phyloP scores from a whole-genome alignment of 805 yeast genomes.

The Yamadazyma philogaea region DNA sequence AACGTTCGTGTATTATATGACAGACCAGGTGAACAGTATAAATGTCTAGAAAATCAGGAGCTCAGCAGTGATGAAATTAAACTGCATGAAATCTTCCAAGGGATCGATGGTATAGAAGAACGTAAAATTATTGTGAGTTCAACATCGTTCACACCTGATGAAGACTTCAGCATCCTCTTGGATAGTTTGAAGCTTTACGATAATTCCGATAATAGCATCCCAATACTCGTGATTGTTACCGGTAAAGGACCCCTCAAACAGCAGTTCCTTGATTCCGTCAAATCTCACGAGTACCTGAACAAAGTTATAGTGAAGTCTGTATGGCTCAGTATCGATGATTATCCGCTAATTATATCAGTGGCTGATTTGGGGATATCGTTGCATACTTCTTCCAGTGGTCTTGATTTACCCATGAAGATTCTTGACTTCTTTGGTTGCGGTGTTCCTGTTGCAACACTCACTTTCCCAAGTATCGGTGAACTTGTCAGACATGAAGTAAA shows the following conservation, averaged over 20 bases:
- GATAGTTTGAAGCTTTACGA: slow-evolving; percentile 68
- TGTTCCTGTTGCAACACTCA: slow-evolving; percentile 78
- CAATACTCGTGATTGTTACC: slow-evolving; percentile 74
- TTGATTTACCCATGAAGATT: slow-evolving; percentile 96
- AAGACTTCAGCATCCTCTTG: slow-evolving; percentile 70
- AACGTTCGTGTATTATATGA: slow-evolving; percentile 72
- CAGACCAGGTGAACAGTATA: slow-evolving; percentile 72
- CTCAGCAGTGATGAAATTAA: slow-evolving; percentile 32
- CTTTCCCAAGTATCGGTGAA: slow-evolving; percentile 75
- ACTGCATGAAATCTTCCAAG: slow-evolving; percentile 25
- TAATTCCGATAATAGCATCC: slow-evolving; percentile 33
- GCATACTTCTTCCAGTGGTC: slow-evolving; percentile 88
- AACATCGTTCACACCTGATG: slow-evolving; percentile 95
- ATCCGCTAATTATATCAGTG: slow-evolving; percentile 67
- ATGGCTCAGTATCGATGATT: slow-evolving; percentile 79
- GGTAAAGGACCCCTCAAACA: slow-evolving; percentile 89
- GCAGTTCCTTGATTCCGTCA: slow-evolving; percentile 48
- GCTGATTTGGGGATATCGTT: slow-evolving; percentile 89
- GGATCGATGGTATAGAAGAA: slow-evolving; percentile 20
- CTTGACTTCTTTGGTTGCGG: slow-evolving; percentile 97
- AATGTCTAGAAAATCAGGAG: slow-evolving; percentile 38
- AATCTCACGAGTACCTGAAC: slow-evolving; percentile 39
- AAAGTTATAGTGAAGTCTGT: slow-evolving; percentile 57
- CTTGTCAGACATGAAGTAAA: slow-evolving; percentile 65
- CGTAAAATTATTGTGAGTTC: slow-evolving; percentile 78